Percentiles rank a stretch among this genome's conserved stretches.
Evolutionary conservation across 805 yeast genomes (phyloP).

Genomic region (Aciculoconidium aculeatum): DNA sequence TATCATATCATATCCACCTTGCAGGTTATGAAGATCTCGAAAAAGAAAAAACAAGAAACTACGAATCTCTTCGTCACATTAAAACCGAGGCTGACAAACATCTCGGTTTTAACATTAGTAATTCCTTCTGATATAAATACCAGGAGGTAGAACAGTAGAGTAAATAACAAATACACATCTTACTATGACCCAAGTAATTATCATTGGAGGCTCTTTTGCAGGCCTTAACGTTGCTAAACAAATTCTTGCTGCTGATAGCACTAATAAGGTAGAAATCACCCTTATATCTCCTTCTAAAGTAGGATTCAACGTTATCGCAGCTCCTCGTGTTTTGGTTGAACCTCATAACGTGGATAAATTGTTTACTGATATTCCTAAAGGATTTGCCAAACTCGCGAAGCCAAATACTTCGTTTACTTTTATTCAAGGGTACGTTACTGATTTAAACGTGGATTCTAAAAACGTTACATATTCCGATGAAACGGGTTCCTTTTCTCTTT

Average conservation of each 20-base stretch:
- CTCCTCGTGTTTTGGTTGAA: constrained; percentile 30
- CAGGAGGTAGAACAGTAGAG: too few species aligned
- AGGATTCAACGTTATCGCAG: constrained; percentile 20
- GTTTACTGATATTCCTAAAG: constrained; percentile 13
- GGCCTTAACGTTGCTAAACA: constrained; percentile 23
- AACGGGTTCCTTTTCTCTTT: constrained; percentile 4
- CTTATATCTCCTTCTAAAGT: constrained; percentile 20
- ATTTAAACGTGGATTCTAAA: constrained; percentile 20
- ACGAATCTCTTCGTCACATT: too few species aligned
- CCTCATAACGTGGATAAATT: constrained; percentile 14
- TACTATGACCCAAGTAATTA: constrained; percentile 15
- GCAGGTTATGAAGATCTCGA: too few species aligned
- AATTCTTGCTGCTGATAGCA: constrained; percentile 9
- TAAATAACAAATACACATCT: too few species aligned
- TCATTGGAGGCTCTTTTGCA: constrained; percentile 35
- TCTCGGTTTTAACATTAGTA: too few species aligned
- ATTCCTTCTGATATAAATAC: too few species aligned
- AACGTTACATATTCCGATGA: constrained; percentile 12
- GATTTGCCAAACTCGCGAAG: constrained; percentile 12
- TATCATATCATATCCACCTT: too few species aligned
- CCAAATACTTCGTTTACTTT: constrained; percentile 10
- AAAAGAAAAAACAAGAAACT: too few species aligned
- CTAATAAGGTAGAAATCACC: constrained; percentile 13
- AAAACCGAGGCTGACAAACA: too few species aligned
- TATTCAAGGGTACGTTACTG: constrained; percentile 20